phyloP scores from a whole-genome alignment of 2,329 filamentous ascomycete species.

The Aspergillus calidoustus region DNA sequence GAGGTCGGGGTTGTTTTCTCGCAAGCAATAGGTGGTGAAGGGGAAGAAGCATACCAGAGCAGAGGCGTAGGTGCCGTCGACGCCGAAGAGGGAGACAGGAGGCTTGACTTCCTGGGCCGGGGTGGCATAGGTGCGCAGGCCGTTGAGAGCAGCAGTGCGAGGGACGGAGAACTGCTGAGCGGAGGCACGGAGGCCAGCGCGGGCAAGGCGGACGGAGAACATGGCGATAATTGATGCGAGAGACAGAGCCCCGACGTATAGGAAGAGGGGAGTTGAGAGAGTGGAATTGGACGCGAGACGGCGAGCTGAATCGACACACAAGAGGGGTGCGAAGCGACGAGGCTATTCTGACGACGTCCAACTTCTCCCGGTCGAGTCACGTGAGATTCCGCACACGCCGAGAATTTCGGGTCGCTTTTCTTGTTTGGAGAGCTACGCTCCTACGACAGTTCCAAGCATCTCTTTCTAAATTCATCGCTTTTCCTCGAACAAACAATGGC shows the following conservation, averaged over 20 bases:
- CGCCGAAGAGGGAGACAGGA: slow-evolving; percentile 87
- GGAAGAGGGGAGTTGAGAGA: slow-evolving; percentile 24
- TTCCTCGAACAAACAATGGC: neutral
- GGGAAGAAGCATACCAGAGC: slow-evolving; percentile 77
- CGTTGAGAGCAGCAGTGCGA: slow-evolving; percentile 46
- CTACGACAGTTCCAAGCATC: neutral
- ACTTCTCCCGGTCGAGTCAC: slow-evolving; percentile 34
- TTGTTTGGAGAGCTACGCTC: neutral
- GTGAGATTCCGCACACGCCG: slow-evolving; percentile 34
- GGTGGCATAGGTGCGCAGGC: slow-evolving; percentile 76
- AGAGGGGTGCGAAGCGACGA: slow-evolving; percentile 25
- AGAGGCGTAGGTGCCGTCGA: slow-evolving; percentile 98
- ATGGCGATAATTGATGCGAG: slow-evolving; percentile 44
- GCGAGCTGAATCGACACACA: slow-evolving; percentile 31
- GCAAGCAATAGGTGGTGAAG: neutral
- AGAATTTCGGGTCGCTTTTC: slow-evolving; percentile 26
- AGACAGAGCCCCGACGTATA: slow-evolving; percentile 29
- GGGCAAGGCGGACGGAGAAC: slow-evolving; percentile 61
- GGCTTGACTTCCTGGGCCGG: slow-evolving; percentile 73
- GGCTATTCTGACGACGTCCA: slow-evolving; percentile 29
- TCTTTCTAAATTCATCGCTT: neutral
- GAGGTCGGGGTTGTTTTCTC: neutral
- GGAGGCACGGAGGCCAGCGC: slow-evolving; percentile 61
- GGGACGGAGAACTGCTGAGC: slow-evolving; percentile 49
- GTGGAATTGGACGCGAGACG: slow-evolving; percentile 30